Conservation (phyloP, 208 protist species). For the Kentomonas sorsogonicus region DNA sequence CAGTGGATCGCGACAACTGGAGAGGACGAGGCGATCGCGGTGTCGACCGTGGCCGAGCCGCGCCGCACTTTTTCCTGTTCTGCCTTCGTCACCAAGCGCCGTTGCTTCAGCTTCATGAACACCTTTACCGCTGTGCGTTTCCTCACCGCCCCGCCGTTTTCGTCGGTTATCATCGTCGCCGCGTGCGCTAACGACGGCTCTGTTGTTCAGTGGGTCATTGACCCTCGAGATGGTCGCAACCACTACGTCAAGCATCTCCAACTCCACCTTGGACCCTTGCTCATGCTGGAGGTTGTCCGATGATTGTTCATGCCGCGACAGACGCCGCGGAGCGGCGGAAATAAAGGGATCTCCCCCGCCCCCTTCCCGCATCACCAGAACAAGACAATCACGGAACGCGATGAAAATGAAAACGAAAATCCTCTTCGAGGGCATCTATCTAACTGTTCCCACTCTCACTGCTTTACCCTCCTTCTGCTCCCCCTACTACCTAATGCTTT, state of each 20-base stretch:
- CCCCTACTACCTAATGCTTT: no score
- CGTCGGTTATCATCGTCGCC: slow-evolving; percentile 61
- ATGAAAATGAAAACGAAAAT: no score
- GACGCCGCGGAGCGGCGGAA: no score
- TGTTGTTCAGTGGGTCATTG: slow-evolving; percentile 74
- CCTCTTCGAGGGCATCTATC: no score
- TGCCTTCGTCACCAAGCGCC: slow-evolving; percentile 52
- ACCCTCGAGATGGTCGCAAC: slow-evolving; percentile 37
- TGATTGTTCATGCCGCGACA: no score
- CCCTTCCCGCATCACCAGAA: no score
- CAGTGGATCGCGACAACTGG: slow-evolving; percentile 73
- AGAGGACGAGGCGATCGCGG: slow-evolving; percentile 71
- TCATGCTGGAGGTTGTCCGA: slow-evolving; percentile 56
- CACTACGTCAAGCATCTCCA: slow-evolving; percentile 72
- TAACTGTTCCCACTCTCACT: no score
- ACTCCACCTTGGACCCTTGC: slow-evolving; percentile 64
- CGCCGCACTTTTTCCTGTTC: slow-evolving; percentile 45
- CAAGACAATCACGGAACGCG: no score
- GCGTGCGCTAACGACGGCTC: slow-evolving; percentile 78
- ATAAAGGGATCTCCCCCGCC: no score
- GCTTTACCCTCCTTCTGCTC: no score
- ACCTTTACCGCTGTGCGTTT: slow-evolving; percentile 75
- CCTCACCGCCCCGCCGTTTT: slow-evolving; percentile 49
- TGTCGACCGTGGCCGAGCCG: slow-evolving; percentile 49
- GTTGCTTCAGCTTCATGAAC: slow-evolving; percentile 83